Evolutionary conservation across 768 basidiomycete species (phyloP), one percentile per base, ranked within the genome.

Genomic region (Xerocomus potaroensis): DNA sequence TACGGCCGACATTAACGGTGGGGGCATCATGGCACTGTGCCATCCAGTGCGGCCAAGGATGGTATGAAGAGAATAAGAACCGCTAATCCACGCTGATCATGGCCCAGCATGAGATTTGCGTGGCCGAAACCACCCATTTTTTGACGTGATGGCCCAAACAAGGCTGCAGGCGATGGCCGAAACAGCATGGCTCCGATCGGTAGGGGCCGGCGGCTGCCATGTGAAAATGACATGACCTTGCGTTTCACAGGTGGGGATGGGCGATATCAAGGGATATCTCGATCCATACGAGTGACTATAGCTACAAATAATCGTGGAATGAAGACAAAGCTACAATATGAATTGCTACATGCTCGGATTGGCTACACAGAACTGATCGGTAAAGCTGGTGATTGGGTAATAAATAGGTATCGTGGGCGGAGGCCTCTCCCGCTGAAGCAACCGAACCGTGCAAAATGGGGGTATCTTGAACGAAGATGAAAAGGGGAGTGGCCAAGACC

Each of bases 291-390:
- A 41, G 40, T 45, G 45, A 32, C 53, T 62, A 62, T n/a, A 43
- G 60, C 50, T 62, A 62, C 60, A 62, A 32, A 45, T n/a, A 39
- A 45, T 51, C 34, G 45, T 30, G 43, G 26, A 33, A 30, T 42
- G 29, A 38, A 40, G 16, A 15, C 12, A 52, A 39, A 24, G 47
- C 48, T 63, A 62, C 61, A 61, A 55, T 59, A 48, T 41, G 33
- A 46, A 50, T 47, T 50, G 62, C 63, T 65, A 65, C 62, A 63
- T 44, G 47, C 49, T 46, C 48, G 27, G 45, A 39, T 45, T 50
- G 51, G 52, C 60, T 62, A 65, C 54, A 62, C 41, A 44, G 41
- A 58, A 19, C 43, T 51, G 50, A 51, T 51, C 47, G 29, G 49
- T 26, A 30, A 45, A 43, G 48, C 43, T 21, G 30, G 27, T 33